Percentiles rank a stretch among this genome's conserved stretches.
phyloP scores from a whole-genome alignment of 805 yeast species.

The Candida ortonii region DNA sequence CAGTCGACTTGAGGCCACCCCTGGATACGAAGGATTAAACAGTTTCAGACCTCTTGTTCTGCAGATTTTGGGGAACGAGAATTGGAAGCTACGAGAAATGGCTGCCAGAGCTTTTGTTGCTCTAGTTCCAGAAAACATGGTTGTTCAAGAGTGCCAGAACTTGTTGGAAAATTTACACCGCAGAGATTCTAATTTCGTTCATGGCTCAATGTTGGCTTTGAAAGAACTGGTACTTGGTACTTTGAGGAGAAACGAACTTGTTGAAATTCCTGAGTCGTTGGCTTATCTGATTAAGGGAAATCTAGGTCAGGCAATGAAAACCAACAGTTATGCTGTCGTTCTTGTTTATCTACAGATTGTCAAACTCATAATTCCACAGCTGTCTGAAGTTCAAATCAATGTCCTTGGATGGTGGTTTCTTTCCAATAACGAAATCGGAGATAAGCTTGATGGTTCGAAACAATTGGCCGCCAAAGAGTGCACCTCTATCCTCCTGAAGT shows the following conservation, averaged over 20 bases:
- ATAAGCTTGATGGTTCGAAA: conserved; percentile 45
- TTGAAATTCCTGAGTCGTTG: conserved; percentile 17
- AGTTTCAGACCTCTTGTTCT: conserved; percentile 51
- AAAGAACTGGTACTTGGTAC: conserved; percentile 32
- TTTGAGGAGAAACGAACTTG: conserved; percentile 27
- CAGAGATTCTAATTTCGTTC: conserved; percentile 44
- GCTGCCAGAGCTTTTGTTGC: conserved; percentile 70
- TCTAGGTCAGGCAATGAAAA: conserved; percentile 15
- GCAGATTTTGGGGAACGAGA: conserved; percentile 46
- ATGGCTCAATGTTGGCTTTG: conserved; percentile 58
- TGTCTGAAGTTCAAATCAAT: conserved; percentile 12
- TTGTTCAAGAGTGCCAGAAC: conserved; percentile 27
- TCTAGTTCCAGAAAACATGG: conserved; percentile 36
- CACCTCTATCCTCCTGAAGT: conserved; percentile 30
- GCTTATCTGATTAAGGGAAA: conserved; percentile 29
- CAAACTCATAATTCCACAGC: not conserved
- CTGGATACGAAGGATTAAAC: conserved; percentile 49
- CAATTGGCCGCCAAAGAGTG: conserved; percentile 43
- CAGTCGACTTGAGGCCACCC: conserved; percentile 61
- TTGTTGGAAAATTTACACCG: conserved; percentile 10
- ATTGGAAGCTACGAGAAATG: conserved; percentile 88
- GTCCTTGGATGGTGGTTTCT: conserved; percentile 38
- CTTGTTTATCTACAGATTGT: conserved; percentile 23
- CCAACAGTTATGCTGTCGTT: conserved; percentile 22
- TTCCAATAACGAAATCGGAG: conserved; percentile 26